These are phyloP conservation scores for Antitrichia curtipendula DNA, from an alignment of 225 moss, liverwort and hornwort species.

Conservation along the genomic window DNA sequence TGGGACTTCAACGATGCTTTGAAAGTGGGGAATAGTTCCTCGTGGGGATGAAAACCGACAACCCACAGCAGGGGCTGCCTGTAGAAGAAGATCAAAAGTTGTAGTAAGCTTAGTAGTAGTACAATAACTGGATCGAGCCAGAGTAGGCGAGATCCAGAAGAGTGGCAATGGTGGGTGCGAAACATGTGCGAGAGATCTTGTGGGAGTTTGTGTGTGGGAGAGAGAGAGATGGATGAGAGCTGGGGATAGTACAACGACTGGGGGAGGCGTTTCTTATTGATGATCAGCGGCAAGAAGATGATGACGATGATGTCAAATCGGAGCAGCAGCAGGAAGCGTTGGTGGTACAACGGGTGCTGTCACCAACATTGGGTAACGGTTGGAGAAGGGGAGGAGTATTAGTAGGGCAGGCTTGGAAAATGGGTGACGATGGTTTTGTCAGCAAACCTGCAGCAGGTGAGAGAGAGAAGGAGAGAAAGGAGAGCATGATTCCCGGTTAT, in stretches of 20 bases:
- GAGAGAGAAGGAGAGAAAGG: neutral
- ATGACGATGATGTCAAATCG: neutral
- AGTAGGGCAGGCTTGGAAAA: neutral
- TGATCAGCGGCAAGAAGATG: neutral
- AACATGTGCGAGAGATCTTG: neutral
- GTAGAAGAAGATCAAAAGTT: neutral
- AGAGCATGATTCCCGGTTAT: neutral
- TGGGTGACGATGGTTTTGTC: constrained; percentile 10
- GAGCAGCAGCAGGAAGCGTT: neutral
- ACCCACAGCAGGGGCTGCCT: neutral
- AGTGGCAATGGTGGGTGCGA: neutral
- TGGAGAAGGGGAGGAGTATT: neutral
- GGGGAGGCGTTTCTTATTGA: neutral
- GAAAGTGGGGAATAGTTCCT: neutral
- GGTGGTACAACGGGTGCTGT: neutral
- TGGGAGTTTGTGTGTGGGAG: neutral
- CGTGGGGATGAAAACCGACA: neutral
- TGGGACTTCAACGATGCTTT: neutral
- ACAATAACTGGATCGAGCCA: neutral
- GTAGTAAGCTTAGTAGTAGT: neutral
- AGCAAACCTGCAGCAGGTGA: constrained; percentile 7
- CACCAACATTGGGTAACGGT: constrained; percentile 4
- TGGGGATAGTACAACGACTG: neutral
- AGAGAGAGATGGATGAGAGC: neutral
- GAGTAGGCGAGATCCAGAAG: neutral